Evolutionary conservation across 2,329 filamentous ascomycete genomes (phyloP).

Genomic region (Aspergillus calidoustus): DNA sequence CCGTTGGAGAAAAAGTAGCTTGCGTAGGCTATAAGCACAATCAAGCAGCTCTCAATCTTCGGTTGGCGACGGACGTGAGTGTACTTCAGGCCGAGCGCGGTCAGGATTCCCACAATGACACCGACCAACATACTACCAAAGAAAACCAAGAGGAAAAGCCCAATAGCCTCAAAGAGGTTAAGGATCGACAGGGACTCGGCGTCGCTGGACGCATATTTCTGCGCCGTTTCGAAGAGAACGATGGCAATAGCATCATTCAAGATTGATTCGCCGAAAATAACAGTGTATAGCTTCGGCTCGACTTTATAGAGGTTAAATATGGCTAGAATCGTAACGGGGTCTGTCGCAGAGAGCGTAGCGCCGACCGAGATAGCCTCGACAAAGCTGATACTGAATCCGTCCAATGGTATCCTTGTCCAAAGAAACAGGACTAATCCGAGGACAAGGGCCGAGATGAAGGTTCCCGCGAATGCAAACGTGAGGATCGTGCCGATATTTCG

Average conservation of each 20-base stretch:
- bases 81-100: slow-evolving; percentile 88
- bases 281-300: slow-evolving; percentile 95
- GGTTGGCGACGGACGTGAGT: slow-evolving; percentile 90
- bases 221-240: slow-evolving; percentile 96
- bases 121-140: slow-evolving; percentile 92
- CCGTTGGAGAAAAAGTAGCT: slow-evolving; percentile 98
- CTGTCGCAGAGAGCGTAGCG: slow-evolving; percentile 93
- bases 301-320: slow-evolving; percentile 99
- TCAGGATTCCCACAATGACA: slow-evolving; percentile 81
- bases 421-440: slow-evolving; percentile 86
- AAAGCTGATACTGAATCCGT: slow-evolving; percentile 84
- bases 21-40: slow-evolving; percentile 91
- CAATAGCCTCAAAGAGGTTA: slow-evolving; percentile 87
- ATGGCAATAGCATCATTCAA: slow-evolving; percentile 98
- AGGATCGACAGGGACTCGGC: slow-evolving; percentile 73
- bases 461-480: slow-evolving; percentile 96
- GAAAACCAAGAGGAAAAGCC: slow-evolving; percentile 94
- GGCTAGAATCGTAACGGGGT: slow-evolving; percentile 95
- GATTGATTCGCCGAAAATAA: slow-evolving; percentile 98
- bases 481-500: slow-evolving; percentile 96
- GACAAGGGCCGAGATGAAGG: slow-evolving; percentile 95
- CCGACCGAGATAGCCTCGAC: slow-evolving; percentile 96
- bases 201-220: slow-evolving; percentile 81
- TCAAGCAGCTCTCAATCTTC: slow-evolving; percentile 94
- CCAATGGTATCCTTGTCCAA: slow-evolving; percentile 84